phyloP scores from a whole-genome alignment of 805 yeast species.

The Hanseniaspora hatyaiensis region DNA sequence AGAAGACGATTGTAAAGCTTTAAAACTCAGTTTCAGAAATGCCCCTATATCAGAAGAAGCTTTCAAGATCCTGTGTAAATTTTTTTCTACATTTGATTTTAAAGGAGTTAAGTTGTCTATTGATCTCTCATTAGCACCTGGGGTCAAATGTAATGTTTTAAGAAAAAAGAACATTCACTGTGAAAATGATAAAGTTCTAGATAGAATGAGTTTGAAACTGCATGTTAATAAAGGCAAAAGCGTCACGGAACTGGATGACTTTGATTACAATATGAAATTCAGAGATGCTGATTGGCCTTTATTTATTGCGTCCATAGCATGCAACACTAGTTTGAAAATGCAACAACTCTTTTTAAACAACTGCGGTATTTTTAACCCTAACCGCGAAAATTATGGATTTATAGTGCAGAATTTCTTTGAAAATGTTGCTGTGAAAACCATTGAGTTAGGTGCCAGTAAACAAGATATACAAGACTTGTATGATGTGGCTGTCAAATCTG shows the following conservation, averaged over 20 bases:
- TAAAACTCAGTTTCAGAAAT: conserved; percentile 66
- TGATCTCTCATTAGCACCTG: conserved; percentile 47
- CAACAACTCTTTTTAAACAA: conserved; percentile 39
- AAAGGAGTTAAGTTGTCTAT: conserved; percentile 46
- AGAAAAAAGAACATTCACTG: conserved; percentile 33
- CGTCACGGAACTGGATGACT: background rate
- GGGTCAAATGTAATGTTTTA: conserved; percentile 30
- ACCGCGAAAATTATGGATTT: conserved; percentile 1
- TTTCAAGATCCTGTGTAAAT: conserved; percentile 73
- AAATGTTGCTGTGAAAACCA: conserved; percentile 46
- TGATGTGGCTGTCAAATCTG: background rate
- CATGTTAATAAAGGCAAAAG: background rate
- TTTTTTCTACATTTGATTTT: conserved; percentile 39
- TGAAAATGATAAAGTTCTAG: conserved; percentile 18
- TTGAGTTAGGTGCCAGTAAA: conserved; percentile 67
- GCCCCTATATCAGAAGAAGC: conserved; percentile 65
- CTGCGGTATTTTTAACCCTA: conserved; percentile 38
- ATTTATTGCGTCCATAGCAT: conserved; percentile 55
- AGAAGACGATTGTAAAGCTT: conserved; percentile 42
- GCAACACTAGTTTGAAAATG: conserved; percentile 50
- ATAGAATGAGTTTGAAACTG: conserved; percentile 33
- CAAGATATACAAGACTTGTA: conserved; percentile 3
- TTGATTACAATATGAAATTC: conserved; percentile 10
- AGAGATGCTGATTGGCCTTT: conserved; percentile 70
- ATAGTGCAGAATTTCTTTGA: conserved; percentile 45